Evolutionary conservation across 2,329 filamentous ascomycete genomes (phyloP).

Genomic region (Colletotrichum lini): DNA sequence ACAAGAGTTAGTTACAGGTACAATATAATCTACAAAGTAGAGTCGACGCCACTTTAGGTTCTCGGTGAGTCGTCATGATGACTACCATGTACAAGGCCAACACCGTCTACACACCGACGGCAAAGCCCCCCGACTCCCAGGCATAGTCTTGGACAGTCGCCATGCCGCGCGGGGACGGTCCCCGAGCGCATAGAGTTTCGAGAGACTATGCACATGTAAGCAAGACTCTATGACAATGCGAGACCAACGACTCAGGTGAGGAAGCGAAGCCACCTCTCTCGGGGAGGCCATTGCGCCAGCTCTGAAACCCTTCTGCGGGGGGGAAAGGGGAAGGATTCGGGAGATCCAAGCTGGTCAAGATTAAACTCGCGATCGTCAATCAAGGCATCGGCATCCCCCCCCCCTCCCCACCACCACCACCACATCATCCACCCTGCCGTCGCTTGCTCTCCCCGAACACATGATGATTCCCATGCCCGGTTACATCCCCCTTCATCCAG

Average conservation of each 20-base stretch:
- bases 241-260: constrained; percentile 10
- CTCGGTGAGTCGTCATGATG: constrained; percentile 10
- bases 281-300: constrained; percentile 29
- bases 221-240: constrained; percentile 25
- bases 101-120: constrained; percentile 8
- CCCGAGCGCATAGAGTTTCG: constrained; percentile 25
- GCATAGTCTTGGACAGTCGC: no score
- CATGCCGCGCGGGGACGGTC: constrained; percentile 21
- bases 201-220: not conserved
- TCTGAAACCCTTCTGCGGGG: constrained; percentile 39
- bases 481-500: not conserved
- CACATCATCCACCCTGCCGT: not conserved
- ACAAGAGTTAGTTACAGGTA: no score
- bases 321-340: not conserved
- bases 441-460: constrained; percentile 35
- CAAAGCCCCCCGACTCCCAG: not conserved
- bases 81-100: no score
- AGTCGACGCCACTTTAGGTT: not conserved
- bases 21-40: not conserved
- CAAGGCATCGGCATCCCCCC: not conserved
- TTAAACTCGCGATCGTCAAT: constrained; percentile 33
- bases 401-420: not conserved
- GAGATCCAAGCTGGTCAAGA: constrained; percentile 30
- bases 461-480: constrained; percentile 26
- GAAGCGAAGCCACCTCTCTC: not conserved